These are phyloP conservation scores for Oryza glumipatula DNA, from an alignment of 176 grass and related monocot genomes.

Conservation along the genomic window DNA sequence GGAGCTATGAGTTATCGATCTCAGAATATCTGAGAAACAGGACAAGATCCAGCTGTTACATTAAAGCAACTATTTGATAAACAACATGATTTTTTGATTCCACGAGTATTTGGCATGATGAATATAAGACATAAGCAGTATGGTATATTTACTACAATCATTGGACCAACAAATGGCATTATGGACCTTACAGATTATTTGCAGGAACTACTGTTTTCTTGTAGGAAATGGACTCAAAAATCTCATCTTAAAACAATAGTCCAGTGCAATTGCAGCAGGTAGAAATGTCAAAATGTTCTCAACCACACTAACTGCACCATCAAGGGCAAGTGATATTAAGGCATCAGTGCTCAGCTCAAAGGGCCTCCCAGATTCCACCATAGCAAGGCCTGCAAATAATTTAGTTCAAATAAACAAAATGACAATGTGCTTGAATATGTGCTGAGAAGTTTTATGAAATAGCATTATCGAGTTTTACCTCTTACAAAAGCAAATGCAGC, in stretches of 20 bases:
- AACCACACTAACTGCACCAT: slow-evolving; percentile 61
- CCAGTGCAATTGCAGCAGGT: slow-evolving; percentile 78
- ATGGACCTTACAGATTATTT: slow-evolving; percentile 24
- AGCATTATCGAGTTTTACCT: slow-evolving; percentile 53
- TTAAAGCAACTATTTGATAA: slow-evolving; percentile 27
- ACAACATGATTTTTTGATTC: slow-evolving; percentile 8
- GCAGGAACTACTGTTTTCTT: slow-evolving; percentile 54
- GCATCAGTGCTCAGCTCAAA: slow-evolving; percentile 62
- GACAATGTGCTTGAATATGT: slow-evolving; percentile 3
- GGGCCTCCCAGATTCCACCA: slow-evolving; percentile 49
- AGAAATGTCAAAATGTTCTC: slow-evolving; percentile 86
- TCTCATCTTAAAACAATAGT: slow-evolving; percentile 88
- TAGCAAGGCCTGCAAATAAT: slow-evolving; percentile 72
- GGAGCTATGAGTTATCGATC: not conserved
- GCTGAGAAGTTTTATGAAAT: slow-evolving; percentile 32
- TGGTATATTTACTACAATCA: slow-evolving; percentile 39
- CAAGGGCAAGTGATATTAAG: slow-evolving; percentile 52
- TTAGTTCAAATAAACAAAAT: slow-evolving; percentile 34
- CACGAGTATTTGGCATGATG: slow-evolving; percentile 22
- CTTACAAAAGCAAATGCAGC: slow-evolving; percentile 75
- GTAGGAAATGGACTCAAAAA: slow-evolving; percentile 83
- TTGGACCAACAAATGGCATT: not conserved
- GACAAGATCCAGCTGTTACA: slow-evolving; percentile 23
- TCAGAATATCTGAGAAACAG: slow-evolving; percentile 13
- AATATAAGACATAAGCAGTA: slow-evolving; percentile 33